Evolutionary conservation across 805 yeast species (phyloP), one percentile per base, ranked within the genome.

Genomic region (Pichia manshurica): DNA sequence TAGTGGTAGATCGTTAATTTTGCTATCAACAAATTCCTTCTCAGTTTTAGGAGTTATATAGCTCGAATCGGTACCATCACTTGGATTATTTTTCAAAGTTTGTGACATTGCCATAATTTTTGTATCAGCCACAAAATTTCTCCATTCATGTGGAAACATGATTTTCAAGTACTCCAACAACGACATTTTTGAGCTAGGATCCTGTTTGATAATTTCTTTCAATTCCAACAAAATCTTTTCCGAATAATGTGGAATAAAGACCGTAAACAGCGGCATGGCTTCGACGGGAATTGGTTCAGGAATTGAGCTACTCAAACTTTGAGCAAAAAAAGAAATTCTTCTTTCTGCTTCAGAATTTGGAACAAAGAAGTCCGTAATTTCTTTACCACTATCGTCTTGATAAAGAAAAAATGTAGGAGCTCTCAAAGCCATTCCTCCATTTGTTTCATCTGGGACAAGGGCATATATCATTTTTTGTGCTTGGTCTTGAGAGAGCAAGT

Each of bases 81-180:
- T 23, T 9, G 13, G 33, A 1, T 22, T 19, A 39, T 38, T 15
- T 22, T 20, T 34, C 17, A 44, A 33, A 29, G 23, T 20, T 16
- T 47, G 44, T 3, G 53, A 45, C 16, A 50, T 33, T 9, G 53
- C 55, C 60, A 84, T 64, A 23, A 79, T 63, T 58, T 85, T 86
- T 0, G 90, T 78, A 61, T 87, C 95, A 42, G 77, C 72, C 1
- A 87, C 91, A 70, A 86, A 89, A 46, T 78, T 75, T 5, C 77
- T 78, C 96, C 96, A 88, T 55, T 89, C 96, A 10, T 70, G 67
- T 0, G 84, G 82, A 59, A 83, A 80, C 46, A 87, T 69, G 45
- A 77, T 76, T 56, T 87, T 86, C 56, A 88, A 70, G 59, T 88
- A 88, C 55, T 88, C 96, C 32, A 88, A 67, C n/a, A 86, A 64